Evolutionary conservation across 208 protist genomes (phyloP).

Genomic region (Naegleria gruberi): DNA sequence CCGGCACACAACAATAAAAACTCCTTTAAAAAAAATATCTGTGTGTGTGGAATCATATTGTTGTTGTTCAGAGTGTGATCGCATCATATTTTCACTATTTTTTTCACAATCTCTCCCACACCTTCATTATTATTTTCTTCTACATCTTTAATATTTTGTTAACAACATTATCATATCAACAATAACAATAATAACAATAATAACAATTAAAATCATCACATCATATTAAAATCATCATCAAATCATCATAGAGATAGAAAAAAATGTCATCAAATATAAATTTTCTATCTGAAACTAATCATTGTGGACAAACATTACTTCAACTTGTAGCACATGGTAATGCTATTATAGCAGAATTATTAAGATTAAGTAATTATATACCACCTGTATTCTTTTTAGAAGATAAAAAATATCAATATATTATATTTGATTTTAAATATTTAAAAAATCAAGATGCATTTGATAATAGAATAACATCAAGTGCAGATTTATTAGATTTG

Average conservation of each 20-base stretch:
- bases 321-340: conserved; percentile 74
- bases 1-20: too few relatives aligned
- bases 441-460: conserved; percentile 55
- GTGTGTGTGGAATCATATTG: too few relatives aligned
- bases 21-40: too few relatives aligned
- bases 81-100: too few relatives aligned
- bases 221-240: too few relatives aligned
- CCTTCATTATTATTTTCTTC: too few relatives aligned
- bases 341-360: conserved; percentile 80
- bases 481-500: conserved; percentile 48
- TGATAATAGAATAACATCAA: conserved; percentile 41
- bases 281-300: conserved; percentile 71
- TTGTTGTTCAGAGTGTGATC: too few relatives aligned
- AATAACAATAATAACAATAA: too few relatives aligned
- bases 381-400: conserved; percentile 63
- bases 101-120: too few relatives aligned
- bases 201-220: too few relatives aligned
- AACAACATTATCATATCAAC: too few relatives aligned
- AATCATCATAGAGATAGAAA: background rate
- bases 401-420: conserved; percentile 51
- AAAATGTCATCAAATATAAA: conserved; percentile 25
- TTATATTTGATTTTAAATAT: conserved; percentile 89
- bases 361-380: conserved; percentile 75
- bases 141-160: too few relatives aligned
- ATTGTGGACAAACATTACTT: conserved; percentile 77